These are phyloP conservation scores for Glycine soja DNA, from an alignment of 306 rosid species.

Conservation along the genomic window DNA sequence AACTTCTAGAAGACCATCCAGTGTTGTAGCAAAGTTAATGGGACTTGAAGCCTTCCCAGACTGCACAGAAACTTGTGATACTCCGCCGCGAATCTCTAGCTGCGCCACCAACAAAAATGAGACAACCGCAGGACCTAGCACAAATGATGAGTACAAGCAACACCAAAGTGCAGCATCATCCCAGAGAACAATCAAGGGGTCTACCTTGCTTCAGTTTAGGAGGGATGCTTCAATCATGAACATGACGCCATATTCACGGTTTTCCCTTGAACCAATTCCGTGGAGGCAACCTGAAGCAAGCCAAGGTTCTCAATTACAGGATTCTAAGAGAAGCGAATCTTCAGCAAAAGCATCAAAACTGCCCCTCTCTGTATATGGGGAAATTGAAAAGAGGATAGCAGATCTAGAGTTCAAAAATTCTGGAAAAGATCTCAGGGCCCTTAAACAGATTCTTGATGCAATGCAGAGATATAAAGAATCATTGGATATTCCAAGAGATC, in stretches of 20 bases:
- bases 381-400: slow-evolving; percentile 88
- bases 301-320: too few relatives aligned
- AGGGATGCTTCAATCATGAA: slow-evolving; percentile 53
- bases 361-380: slow-evolving; percentile 76
- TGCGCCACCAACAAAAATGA: too few relatives aligned
- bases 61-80: slow-evolving; percentile 54
- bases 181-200: slow-evolving; percentile 40
- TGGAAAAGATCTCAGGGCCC: slow-evolving; percentile 95
- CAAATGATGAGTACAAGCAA: slow-evolving; percentile 50
- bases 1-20: slow-evolving; percentile 62
- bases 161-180: too few relatives aligned
- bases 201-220: slow-evolving; percentile 46
- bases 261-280: slow-evolving; percentile 58
- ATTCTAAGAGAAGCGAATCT: slow-evolving; percentile 49
- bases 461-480: slow-evolving; percentile 79
- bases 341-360: slow-evolving; percentile 52
- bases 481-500: slow-evolving; percentile 60
- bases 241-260: slow-evolving; percentile 48
- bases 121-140: background rate
- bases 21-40: slow-evolving; percentile 89
- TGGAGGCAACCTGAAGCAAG: slow-evolving; percentile 23
- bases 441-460: slow-evolving; percentile 89
- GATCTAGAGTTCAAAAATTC: slow-evolving; percentile 85
- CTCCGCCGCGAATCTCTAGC: background rate
- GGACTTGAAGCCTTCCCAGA: slow-evolving; percentile 51